phyloP scores from a whole-genome alignment of 1,284 basidiomycete species.

The Rhodotorula sp. region DNA sequence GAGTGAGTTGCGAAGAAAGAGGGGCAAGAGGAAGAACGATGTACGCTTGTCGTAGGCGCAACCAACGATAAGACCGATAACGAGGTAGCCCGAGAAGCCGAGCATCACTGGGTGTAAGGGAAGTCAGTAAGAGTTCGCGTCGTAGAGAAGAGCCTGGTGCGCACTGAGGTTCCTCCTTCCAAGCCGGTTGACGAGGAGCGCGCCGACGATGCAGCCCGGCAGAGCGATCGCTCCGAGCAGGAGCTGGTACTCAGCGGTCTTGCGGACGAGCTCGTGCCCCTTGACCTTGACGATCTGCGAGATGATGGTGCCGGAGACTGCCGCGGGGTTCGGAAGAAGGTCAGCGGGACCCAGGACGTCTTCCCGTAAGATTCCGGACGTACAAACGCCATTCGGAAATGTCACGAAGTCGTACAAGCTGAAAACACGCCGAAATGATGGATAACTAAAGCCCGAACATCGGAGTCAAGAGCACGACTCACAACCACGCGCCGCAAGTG shows the following conservation, averaged over 20 bases:
- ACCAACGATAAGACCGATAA: constrained; percentile 72
- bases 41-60: constrained; percentile 61
- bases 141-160: not conserved
- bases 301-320: constrained; percentile 34
- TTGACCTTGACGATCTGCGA: constrained; percentile 38
- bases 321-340: constrained; percentile 21
- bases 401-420: constrained; percentile 6
- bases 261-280: constrained; percentile 23
- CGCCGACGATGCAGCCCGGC: constrained; percentile 67
- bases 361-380: not conserved
- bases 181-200: constrained; percentile 64
- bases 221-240: constrained; percentile 67
- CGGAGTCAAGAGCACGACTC: constrained; percentile 52
- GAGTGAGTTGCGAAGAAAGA: not conserved
- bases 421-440: too few species aligned
- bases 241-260: constrained; percentile 67
- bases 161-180: constrained; percentile 32
- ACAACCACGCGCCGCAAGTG: constrained; percentile 69
- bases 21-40: constrained; percentile 54
- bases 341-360: not conserved
- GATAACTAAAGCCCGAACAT: too few species aligned
- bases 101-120: constrained; percentile 65
- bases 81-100: constrained; percentile 66
- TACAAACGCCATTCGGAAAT: constrained; percentile 9
- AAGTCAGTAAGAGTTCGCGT: too few species aligned